Conservation (phyloP, 148 eudicot species). For the Nepenthes gracilis region DNA sequence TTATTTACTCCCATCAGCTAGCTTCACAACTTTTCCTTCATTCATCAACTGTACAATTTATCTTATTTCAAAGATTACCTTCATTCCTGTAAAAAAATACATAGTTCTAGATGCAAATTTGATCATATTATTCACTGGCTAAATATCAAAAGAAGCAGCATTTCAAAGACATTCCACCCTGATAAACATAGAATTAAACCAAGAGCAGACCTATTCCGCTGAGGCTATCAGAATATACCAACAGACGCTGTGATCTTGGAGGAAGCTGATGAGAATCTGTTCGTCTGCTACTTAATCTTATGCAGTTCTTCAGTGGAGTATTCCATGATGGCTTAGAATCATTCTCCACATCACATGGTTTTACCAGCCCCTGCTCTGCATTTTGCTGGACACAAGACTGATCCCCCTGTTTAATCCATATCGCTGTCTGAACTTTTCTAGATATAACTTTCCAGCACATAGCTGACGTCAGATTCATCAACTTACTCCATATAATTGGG, state of each 20-base stretch:
- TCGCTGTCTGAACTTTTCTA: conserved; percentile 85
- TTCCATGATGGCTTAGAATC: conserved; percentile 64
- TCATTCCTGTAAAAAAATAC: no score
- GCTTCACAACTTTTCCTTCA: no score
- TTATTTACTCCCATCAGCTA: no score
- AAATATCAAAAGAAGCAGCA: no score
- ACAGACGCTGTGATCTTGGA: conserved; percentile 76
- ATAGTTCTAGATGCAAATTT: no score
- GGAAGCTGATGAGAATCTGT: conserved; percentile 39
- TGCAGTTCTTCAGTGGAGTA: conserved; percentile 57
- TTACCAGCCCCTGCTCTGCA: conserved; percentile 52
- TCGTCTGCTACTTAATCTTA: conserved; percentile 22
- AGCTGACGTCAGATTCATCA: conserved; percentile 58
- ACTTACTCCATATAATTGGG: conserved; percentile 76
- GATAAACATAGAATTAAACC: no score
- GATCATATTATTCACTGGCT: no score
- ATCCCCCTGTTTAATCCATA: conserved; percentile 74
- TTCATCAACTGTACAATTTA: no score
- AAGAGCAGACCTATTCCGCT: conserved; percentile 40
- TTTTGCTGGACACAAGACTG: conserved; percentile 54
- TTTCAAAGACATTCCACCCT: no score
- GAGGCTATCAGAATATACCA: conserved; percentile 61
- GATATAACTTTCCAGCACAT: conserved; percentile 98
- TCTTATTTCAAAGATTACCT: no score
- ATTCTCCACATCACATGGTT: conserved; percentile 51